Conservation (phyloP, 75 land plant genomes). For the Pinus albicaulis region DNA sequence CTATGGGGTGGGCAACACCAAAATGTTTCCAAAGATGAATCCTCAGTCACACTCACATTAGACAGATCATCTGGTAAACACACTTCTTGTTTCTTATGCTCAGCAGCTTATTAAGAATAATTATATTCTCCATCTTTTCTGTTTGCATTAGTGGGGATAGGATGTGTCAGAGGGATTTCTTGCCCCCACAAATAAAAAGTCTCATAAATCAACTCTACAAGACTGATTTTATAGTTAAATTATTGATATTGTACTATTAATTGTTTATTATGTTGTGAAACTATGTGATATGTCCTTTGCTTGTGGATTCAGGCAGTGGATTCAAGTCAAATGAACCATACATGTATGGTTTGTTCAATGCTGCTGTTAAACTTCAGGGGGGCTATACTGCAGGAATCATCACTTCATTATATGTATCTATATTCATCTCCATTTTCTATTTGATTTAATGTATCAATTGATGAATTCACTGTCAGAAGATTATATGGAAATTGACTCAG, state of each 20-base stretch:
- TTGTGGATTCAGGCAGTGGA: constrained; percentile 60
- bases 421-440: neutral
- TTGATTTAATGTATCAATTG: neutral
- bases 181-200: too few species aligned
- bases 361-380: constrained; percentile 22
- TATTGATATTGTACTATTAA: too few species aligned
- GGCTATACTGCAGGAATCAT: constrained; percentile 26
- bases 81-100: too few species aligned
- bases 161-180: too few species aligned
- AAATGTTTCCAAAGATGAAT: constrained; percentile 26
- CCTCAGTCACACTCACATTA: constrained; percentile 53
- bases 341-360: constrained; percentile 26
- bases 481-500: too few species aligned
- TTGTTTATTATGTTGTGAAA: too few species aligned
- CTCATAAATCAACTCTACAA: too few species aligned
- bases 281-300: too few species aligned
- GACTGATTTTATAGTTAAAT: too few species aligned
- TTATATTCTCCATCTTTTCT: too few species aligned
- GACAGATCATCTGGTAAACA: constrained; percentile 50
- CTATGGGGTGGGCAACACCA: constrained; percentile 71
- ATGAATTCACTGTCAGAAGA: neutral
- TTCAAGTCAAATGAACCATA: constrained; percentile 32
- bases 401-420: constrained; percentile 43
- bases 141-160: too few species aligned
- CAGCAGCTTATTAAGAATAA: too few species aligned